Conservation (phyloP, 176 grass and related monocot species). For the Eremochloa ophiuroides region DNA sequence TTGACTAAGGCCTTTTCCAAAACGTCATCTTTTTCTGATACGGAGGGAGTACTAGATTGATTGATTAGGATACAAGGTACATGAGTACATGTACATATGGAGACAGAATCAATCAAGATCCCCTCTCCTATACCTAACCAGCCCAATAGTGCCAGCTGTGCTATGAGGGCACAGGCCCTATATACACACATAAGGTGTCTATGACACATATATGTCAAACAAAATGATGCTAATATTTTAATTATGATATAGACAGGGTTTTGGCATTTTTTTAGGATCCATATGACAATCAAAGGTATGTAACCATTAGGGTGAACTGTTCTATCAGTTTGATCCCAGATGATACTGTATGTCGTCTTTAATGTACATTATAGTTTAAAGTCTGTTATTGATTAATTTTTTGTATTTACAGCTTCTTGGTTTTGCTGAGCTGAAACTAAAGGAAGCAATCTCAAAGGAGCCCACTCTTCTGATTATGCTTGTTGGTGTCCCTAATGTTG, state of each 20-base stretch:
- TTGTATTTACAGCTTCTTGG: conserved; percentile 57
- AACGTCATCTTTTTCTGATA: no score
- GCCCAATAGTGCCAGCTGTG: not conserved
- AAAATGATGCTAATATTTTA: not conserved
- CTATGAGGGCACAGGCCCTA: not conserved
- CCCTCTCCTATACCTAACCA: not conserved
- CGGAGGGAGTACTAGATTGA: not conserved
- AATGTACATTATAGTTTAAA: not conserved
- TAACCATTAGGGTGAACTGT: not conserved
- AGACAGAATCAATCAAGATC: not conserved
- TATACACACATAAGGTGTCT: not conserved
- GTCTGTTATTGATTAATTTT: not conserved
- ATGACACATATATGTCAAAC: not conserved
- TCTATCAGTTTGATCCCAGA: not conserved
- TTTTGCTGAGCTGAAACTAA: conserved; percentile 83
- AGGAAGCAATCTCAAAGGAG: conserved; percentile 85
- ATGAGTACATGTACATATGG: not conserved
- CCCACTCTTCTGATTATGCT: conserved; percentile 96
- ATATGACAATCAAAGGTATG: not conserved
- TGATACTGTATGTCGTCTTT: conserved; percentile 15
- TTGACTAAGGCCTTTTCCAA: no score
- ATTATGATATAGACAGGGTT: not conserved
- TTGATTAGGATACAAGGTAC: not conserved
- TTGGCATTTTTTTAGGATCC: not conserved
- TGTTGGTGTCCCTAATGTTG: conserved; percentile 94